phyloP scores from a whole-genome alignment of 2,329 filamentous ascomycete species.

The Cadophora sp. region DNA sequence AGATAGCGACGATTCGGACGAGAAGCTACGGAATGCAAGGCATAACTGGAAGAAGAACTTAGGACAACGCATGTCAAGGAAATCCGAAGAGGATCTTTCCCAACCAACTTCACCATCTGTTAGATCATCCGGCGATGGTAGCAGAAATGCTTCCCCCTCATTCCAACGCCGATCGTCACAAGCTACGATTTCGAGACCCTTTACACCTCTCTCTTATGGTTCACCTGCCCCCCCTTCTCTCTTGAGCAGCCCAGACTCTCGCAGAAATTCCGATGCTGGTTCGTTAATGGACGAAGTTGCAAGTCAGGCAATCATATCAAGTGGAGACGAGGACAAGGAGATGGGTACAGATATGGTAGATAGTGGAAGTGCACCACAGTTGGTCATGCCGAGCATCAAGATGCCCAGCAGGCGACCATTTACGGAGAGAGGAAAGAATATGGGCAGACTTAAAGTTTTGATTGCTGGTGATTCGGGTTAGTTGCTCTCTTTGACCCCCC shows the following conservation, averaged over 20 bases:
- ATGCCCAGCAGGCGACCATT: slow-evolving; percentile 92
- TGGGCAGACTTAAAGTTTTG: slow-evolving; percentile 89
- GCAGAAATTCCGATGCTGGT: slow-evolving; percentile 56
- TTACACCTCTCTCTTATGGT: slow-evolving; percentile 53
- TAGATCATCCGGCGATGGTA: slow-evolving; percentile 44
- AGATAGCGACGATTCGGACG: slow-evolving; percentile 42
- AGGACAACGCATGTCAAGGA: slow-evolving; percentile 28
- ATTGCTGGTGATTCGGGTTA: slow-evolving; percentile 80
- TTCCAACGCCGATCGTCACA: slow-evolving; percentile 44
- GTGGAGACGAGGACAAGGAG: slow-evolving; percentile 50
- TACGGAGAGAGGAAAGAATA: slow-evolving; percentile 80
- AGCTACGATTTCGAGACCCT: slow-evolving; percentile 50
- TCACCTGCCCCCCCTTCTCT: slow-evolving; percentile 51
- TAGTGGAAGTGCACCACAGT: slow-evolving; percentile 69
- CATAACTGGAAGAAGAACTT: slow-evolving; percentile 43
- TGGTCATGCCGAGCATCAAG: slow-evolving; percentile 97
- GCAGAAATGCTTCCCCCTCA: slow-evolving; percentile 45
- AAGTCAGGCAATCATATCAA: slow-evolving; percentile 47
- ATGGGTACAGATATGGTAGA: slow-evolving; percentile 54
- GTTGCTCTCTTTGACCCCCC: slow-evolving; percentile 25
- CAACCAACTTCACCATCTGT: slow-evolving; percentile 42
- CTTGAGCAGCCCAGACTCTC: slow-evolving; percentile 59
- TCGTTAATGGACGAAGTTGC: slow-evolving; percentile 55
- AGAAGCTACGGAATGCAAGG: slow-evolving; percentile 36
- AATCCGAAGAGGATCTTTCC: slow-evolving; percentile 38